Percentiles rank a stretch among this genome's conserved stretches.
Evolutionary conservation across 1,284 basidiomycete genomes (phyloP).

Genomic region (Volvariella volvacea): DNA sequence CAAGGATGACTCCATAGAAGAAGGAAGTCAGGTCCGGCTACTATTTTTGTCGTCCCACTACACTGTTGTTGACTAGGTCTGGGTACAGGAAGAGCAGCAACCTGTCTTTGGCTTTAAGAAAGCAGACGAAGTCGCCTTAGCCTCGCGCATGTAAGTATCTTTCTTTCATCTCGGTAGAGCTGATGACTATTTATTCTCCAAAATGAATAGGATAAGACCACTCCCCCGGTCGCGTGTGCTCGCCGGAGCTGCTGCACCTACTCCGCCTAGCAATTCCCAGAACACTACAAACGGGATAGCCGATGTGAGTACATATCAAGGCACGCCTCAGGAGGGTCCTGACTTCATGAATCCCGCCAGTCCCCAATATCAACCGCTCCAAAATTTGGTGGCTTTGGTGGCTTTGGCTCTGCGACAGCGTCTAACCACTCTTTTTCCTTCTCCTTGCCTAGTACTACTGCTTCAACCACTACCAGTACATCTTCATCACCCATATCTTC

Average conservation of each 20-base stretch:
- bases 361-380: constrained; percentile 17
- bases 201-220: constrained; percentile 52
- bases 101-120: constrained; percentile 32
- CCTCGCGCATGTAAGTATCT: constrained; percentile 42
- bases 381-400: constrained; percentile 40
- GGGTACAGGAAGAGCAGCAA: background rate
- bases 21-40: constrained; percentile 17
- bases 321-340: no score
- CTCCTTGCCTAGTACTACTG: constrained; percentile 12
- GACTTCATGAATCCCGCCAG: constrained; percentile 2
- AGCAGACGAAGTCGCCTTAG: constrained; percentile 48
- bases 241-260: constrained; percentile 11
- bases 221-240: constrained; percentile 42
- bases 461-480: constrained; percentile 8
- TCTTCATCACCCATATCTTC: constrained; percentile 5
- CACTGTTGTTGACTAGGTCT: background rate
- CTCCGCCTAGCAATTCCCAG: constrained; percentile 17
- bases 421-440: constrained; percentile 9
- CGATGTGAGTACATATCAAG: constrained; percentile 6
- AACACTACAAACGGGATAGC: constrained; percentile 11
- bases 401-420: constrained; percentile 19
- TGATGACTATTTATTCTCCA: constrained; percentile 19
- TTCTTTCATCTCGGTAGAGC: constrained; percentile 5
- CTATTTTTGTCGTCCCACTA: background rate
- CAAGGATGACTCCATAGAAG: constrained; percentile 46